Base-by-base conservation (phyloP, 352 stramenopile genomes). In the Phytophthora quininea region DNA sequence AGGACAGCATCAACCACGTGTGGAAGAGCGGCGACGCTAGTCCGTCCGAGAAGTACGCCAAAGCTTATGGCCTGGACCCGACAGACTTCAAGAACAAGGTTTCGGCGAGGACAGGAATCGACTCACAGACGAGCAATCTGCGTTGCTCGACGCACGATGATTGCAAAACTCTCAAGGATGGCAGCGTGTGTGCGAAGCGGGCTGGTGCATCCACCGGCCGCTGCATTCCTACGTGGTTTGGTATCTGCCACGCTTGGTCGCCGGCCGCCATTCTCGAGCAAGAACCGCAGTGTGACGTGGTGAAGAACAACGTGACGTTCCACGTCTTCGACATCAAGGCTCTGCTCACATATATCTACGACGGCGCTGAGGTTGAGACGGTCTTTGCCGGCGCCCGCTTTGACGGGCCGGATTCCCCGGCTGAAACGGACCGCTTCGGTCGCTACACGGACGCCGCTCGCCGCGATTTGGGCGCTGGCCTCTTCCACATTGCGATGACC, bases 1-100 rank as follows among this genome's bases (percentile, higher is more conserved):
- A 75, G 43, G 80, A 89, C 54, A 70, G 80, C 40, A 89, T 89
- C 65, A 89, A 89, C 74, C 53, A 64, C 56, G 58, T 48, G 1
- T 82, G 77, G 79, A 57, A 56, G 35, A 64, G 10, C 11, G 50
- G 53, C n/a, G 67, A 68, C 48, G 24, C 54, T 3, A 72, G 74
- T n/a, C 51, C 77, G 0, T 64, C 71, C 1, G 63, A 70, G 54
- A 86, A 83, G 57, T 86, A 86, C 48, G 77, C 77, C 12, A 62
- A 46, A 4, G 77, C 72, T 0, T 83, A 71, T 45, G 69, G 59
- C 2, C 43, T 81, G 19, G 49, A 86, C 40, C 61, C 64, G 24
- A 64, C 55, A 3, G 58, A 59, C 4, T 73, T 84, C 43, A 79
- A 72, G 57, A 54, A 80, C 52, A 49, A 60, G 4, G 62, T 81